Conservation (phyloP, 805 yeast genomes). For the Pichia deserticola region DNA sequence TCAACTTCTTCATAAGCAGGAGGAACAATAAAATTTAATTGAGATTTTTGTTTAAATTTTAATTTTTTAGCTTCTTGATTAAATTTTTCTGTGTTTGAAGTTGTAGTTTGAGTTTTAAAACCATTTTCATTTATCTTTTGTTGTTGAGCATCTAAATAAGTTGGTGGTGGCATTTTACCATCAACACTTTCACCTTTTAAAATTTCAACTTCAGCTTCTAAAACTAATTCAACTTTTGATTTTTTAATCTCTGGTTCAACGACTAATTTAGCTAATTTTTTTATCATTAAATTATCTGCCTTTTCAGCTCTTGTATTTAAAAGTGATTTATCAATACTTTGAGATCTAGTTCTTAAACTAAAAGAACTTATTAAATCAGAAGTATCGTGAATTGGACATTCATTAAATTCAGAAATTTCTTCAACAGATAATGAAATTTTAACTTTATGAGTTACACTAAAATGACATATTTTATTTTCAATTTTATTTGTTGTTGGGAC, state of each 20-base stretch:
- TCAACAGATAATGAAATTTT: slow-evolving; percentile 9
- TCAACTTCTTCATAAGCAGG: slow-evolving; percentile 13
- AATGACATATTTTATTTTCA: slow-evolving; percentile 11
- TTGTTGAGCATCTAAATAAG: slow-evolving; percentile 8
- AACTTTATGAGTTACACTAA: slow-evolving; percentile 20
- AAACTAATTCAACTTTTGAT: slow-evolving; percentile 19
- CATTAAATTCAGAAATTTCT: background rate
- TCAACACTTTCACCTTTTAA: slow-evolving; percentile 15
- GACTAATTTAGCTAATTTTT: slow-evolving; percentile 15
- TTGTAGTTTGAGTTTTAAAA: background rate
- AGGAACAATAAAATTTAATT: slow-evolving; percentile 8
- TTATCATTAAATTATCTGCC: slow-evolving; percentile 16
- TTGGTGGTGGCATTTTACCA: slow-evolving; percentile 19
- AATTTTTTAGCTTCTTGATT: background rate
- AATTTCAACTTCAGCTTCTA: slow-evolving; percentile 16
- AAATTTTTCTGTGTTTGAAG: background rate
- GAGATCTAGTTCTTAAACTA: slow-evolving; percentile 9
- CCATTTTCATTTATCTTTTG: background rate
- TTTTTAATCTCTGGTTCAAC: slow-evolving; percentile 10
- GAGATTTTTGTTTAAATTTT: background rate
- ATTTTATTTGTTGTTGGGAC: slow-evolving; percentile 17
- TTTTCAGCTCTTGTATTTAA: slow-evolving; percentile 4
- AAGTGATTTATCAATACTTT: slow-evolving; percentile 8
- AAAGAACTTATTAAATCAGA: slow-evolving; percentile 8
- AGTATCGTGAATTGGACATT: background rate